Percentiles rank a stretch among this genome's conserved stretches.
These are phyloP conservation scores for Coprinopsis marcescibilis DNA, from an alignment of 768 basidiomycete species.

Conservation along the genomic window DNA sequence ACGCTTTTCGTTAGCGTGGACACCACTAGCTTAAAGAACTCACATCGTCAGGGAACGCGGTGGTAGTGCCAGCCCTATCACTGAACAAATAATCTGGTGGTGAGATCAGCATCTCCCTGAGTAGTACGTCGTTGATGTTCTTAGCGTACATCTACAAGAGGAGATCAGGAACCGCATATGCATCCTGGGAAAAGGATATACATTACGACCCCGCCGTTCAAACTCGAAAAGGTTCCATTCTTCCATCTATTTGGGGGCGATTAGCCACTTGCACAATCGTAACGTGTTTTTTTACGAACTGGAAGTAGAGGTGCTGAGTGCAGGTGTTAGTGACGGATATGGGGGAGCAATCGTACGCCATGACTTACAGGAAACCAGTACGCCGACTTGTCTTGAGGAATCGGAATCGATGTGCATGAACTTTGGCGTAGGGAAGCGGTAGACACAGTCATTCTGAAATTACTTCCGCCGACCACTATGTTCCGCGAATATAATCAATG, in stretches of 20 bases:
- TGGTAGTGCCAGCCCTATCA: conserved; percentile 40
- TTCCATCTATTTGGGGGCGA: conserved; percentile 28
- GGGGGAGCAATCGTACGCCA: neutral
- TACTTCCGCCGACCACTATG: conserved; percentile 33
- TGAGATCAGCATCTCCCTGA: conserved; percentile 12
- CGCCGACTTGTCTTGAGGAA: conserved; percentile 11
- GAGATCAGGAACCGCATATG: neutral
- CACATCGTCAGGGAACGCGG: conserved; percentile 51
- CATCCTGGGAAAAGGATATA: conserved; percentile 15
- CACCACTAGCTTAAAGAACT: too few species aligned
- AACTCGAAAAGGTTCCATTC: conserved; percentile 40
- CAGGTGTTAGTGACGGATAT: neutral
- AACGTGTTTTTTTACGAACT: conserved; percentile 19
- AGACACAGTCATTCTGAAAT: conserved; percentile 31
- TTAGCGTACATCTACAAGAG: neutral
- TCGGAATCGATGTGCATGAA: conserved; percentile 37
- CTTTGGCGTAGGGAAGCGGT: conserved; percentile 31
- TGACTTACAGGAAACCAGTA: conserved; percentile 13
- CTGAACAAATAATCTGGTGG: conserved; percentile 42
- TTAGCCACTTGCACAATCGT: neutral
- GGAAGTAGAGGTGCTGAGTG: conserved; percentile 41
- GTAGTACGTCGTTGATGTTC: neutral
- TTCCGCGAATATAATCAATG: too few species aligned
- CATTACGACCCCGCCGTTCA: conserved; percentile 42
- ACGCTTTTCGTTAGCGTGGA: neutral